A percentile compares a stretch with the other conserved stretches of the same genome.
phyloP scores from a whole-genome alignment of 1,284 basidiomycete species.

The Grifola frondosa region DNA sequence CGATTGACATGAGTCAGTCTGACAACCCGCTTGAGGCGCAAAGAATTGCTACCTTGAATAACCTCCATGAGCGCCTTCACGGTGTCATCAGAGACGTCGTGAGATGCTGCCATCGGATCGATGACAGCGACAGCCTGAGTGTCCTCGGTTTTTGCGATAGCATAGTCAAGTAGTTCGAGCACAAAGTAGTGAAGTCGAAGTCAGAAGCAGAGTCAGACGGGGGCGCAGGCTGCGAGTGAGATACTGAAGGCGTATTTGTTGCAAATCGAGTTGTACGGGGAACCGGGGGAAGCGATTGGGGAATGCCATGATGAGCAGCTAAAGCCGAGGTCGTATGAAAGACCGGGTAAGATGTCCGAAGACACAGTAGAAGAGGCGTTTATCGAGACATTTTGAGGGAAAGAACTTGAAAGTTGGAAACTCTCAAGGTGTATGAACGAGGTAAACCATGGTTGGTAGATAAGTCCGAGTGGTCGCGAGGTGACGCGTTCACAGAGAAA shows the following conservation, averaged over 20 bases:
- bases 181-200: conserved; percentile 38
- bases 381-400: conserved; percentile 47
- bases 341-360: conserved; percentile 45
- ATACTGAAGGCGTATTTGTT: conserved; percentile 27
- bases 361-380: conserved; percentile 39
- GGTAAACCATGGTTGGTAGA: conserved; percentile 35
- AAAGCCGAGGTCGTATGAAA: conserved; percentile 53
- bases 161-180: conserved; percentile 51
- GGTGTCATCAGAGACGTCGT: conserved; percentile 25
- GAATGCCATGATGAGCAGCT: conserved; percentile 74
- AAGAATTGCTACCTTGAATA: conserved; percentile 36
- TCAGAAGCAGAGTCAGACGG: conserved; percentile 20
- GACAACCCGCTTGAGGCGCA: no score
- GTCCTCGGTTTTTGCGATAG: conserved; percentile 37
- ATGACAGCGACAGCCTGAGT: conserved; percentile 13
- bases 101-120: conserved; percentile 19
- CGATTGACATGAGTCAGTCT: neutral
- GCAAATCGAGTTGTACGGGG: conserved; percentile 54
- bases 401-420: conserved; percentile 39
- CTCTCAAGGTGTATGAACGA: conserved; percentile 36
- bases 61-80: conserved; percentile 44
- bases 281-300: conserved; percentile 61
- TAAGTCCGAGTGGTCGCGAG: conserved; percentile 30
- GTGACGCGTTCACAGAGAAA: conserved; percentile 34
- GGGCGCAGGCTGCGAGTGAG: conserved; percentile 15